Evolutionary conservation across 768 basidiomycete genomes (phyloP).

Genomic region (Pilatotrama ljubarskyi): DNA sequence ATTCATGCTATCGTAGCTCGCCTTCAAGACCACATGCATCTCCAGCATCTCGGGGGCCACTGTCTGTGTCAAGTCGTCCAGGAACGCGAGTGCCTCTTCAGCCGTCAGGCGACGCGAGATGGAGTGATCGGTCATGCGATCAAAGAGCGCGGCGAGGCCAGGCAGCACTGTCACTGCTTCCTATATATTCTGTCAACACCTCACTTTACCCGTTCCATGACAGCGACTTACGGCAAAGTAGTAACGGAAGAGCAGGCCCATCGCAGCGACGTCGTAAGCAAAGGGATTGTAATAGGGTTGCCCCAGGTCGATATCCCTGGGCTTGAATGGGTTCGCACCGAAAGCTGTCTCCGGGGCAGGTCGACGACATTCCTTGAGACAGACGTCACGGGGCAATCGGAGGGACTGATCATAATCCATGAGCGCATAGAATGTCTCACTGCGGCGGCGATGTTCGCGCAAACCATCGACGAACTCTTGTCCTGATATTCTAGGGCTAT

Average conservation of each 20-base stretch:
- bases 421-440: neutral
- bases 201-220: too few species aligned
- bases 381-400: neutral
- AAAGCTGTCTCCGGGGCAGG: neutral
- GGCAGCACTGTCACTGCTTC: neutral
- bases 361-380: neutral
- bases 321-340: neutral
- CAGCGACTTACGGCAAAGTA: neutral
- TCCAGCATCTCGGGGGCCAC: neutral
- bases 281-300: slow-evolving; percentile 7
- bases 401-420: neutral
- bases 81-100: neutral
- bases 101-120: neutral
- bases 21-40: neutral
- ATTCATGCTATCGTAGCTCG: neutral
- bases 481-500: neutral
- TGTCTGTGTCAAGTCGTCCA: neutral
- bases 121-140: neutral
- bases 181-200: neutral
- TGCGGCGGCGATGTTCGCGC: neutral
- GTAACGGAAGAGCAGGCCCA: neutral
- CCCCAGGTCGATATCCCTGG: neutral
- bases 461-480: neutral
- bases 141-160: neutral
- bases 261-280: neutral